Base-by-base conservation (phyloP, 306 rosid species). In the Inga laurina region DNA sequence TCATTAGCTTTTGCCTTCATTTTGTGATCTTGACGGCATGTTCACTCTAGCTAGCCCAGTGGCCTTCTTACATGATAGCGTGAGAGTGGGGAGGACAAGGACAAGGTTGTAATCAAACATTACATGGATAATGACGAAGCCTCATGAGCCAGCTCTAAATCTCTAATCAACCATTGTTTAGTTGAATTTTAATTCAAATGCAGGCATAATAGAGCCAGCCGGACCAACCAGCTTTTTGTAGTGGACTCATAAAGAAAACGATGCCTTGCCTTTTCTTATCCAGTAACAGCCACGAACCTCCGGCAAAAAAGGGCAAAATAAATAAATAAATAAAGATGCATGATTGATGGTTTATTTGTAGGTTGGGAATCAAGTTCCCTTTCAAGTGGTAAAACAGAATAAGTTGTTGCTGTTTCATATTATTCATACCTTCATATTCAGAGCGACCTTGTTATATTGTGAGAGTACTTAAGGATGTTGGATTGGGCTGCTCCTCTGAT, bases 401-500 rank as follows among this genome's bases (percentile, higher is more conserved):
- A 79, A 11, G 22, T 35, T 11, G 24, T 30, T 77, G 11, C 43
- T 75, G n/a, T 37, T 46, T 65, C 43, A 14, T 39, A 30, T 15
- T n/a, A 3, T 59, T 48, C 10, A 10, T n/a, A 41, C 35, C 34
- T 7, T 10, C 76, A 18, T 39, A 39, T 80, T 81, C 37, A 70
- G 59, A 52, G 4, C 21, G 76, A 72, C 82, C 71, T 59, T 49
- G 16, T 62, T 62, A 1, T 70, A 85, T 9, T 45, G 75, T 10
- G 32, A 62, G 68, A 27, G 68, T 24, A 32, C 34, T 32, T 4
- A 27, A 62, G 68, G 65, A 94, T 93, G 98, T 84, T 85, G 57
- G 92, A 96, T 76, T 96, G 94, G 94, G 99, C 94, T 30, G 90
- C 91, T 84, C 97, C 94, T 0, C 88, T 96, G 34, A 96, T 94